Percentiles rank a stretch among this genome's conserved stretches.
These are phyloP conservation scores for Dryas octopetala DNA, from an alignment of 306 rosid genomes.

Conservation along the genomic window DNA sequence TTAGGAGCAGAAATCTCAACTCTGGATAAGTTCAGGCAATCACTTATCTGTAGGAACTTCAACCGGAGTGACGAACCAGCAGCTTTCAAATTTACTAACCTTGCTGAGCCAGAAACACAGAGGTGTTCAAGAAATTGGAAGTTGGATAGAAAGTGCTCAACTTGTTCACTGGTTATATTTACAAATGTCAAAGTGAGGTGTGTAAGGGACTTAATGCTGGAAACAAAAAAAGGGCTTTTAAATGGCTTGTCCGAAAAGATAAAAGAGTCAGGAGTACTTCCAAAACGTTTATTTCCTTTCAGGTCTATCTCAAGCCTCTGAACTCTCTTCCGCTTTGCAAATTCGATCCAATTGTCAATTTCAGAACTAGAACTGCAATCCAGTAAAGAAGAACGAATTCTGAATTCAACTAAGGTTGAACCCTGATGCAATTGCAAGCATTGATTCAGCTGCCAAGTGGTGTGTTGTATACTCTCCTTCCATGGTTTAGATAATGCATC, in stretches of 20 bases:
- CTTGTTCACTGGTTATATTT: not conserved
- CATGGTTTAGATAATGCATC: not conserved
- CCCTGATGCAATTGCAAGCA: not conserved
- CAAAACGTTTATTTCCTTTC: not conserved
- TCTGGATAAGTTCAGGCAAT: not conserved
- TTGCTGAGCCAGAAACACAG: not conserved
- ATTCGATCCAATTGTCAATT: not conserved
- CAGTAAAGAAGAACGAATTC: not conserved
- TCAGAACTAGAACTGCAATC: not conserved
- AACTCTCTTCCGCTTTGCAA: not conserved
- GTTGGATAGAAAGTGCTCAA: not conserved
- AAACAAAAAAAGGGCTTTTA: not conserved
- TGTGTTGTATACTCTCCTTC: not conserved
- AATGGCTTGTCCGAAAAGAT: not conserved
- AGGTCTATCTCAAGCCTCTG: not conserved
- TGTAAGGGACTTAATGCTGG: not conserved
- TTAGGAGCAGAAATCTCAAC: not conserved
- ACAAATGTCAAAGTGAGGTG: not conserved
- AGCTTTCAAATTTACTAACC: not conserved
- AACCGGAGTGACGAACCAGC: not conserved
- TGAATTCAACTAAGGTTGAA: not conserved
- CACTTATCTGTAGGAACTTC: not conserved
- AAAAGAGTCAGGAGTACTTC: no score
- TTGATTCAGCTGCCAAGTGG: not conserved
- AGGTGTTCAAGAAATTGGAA: not conserved